These are phyloP conservation scores for Solanum hybrid DNA, from an alignment of 305 asterid species.

Conservation along the genomic window DNA sequence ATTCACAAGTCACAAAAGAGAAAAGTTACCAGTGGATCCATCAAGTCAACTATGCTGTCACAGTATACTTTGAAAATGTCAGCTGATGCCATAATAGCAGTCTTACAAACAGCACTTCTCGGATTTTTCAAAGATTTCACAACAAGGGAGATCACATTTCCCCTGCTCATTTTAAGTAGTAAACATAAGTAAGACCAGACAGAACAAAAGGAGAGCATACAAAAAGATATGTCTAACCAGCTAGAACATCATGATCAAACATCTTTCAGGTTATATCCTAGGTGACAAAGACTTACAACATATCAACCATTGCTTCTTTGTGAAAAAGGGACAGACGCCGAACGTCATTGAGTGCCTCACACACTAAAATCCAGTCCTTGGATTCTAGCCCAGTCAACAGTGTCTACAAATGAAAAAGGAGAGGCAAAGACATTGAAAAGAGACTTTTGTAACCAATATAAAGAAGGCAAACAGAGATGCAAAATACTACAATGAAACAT, in stretches of 20 bases:
- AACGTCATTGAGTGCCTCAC: slow-evolving; percentile 74
- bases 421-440: background rate
- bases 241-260: background rate
- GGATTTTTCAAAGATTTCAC: slow-evolving; percentile 75
- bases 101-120: slow-evolving; percentile 87
- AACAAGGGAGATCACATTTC: slow-evolving; percentile 42
- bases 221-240: background rate
- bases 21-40: slow-evolving; percentile 71
- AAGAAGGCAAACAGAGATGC: background rate
- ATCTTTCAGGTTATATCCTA: slow-evolving; percentile 4
- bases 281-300: slow-evolving; percentile 44
- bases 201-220: background rate
- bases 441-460: background rate
- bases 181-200: background rate
- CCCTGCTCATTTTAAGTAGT: slow-evolving; percentile 35
- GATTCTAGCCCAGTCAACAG: slow-evolving; percentile 65
- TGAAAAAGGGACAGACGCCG: slow-evolving; percentile 64
- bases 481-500: background rate
- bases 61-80: slow-evolving; percentile 71
- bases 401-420: slow-evolving; percentile 29
- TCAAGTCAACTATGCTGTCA: slow-evolving; percentile 45
- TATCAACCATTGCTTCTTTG: slow-evolving; percentile 54
- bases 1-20: background rate
- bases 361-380: slow-evolving; percentile 77
- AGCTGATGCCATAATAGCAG: slow-evolving; percentile 76